Evolutionary conservation across 2,329 filamentous ascomycete species (phyloP), one percentile per base, ranked within the genome.

Genomic region (Pseudofabraea citricarpa): DNA sequence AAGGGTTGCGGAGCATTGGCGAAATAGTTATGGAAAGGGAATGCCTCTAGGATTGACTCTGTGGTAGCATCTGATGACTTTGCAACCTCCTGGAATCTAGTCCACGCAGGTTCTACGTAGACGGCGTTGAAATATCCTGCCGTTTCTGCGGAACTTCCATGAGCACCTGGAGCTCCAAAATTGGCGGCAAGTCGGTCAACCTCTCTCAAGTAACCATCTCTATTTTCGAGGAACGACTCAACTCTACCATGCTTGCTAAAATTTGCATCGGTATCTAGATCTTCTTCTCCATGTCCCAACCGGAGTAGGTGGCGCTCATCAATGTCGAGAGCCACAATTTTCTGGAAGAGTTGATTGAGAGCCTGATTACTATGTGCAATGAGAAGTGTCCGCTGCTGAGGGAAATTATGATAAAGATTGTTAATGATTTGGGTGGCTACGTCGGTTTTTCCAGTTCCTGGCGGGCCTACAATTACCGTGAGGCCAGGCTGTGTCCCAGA

Each of bases 321-420:
- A 54, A 98, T 97, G 57, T 97, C 90, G 21, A 98, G 73, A 5
- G 86, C 87, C n/a, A 91, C 85, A 49, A 98, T 98, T 69, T 98
- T 98, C 56, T 94, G 87, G 68, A 98, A 98, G 2, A 98, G 74
- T 62, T 98, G 93, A 59, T 98, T 98, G 8, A 98, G 72, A 2
- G 93, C 94, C 64, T 98, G 94, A 60, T 98, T 98, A 66, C 91
- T 97, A 64, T 98, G 93, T 4, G 93, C 93, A 51, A 98, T 81
- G 31, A 98, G 79, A 15, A 98, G 71, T 1, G 93, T 98, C 55
- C 89, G 85, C 64, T 98, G 90, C 51, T 84, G 75, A 6, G 93
- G 90, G 62, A 96, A 98, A 66, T 97, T 95, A 71, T 97, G 91
- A 61, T 98, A 98, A 55, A 98, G 86, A 64, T 97, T 96, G 70